Evolutionary conservation across 495 filamentous ascomycete genomes (phyloP).

Genomic region (Penicillium mononematosum): DNA sequence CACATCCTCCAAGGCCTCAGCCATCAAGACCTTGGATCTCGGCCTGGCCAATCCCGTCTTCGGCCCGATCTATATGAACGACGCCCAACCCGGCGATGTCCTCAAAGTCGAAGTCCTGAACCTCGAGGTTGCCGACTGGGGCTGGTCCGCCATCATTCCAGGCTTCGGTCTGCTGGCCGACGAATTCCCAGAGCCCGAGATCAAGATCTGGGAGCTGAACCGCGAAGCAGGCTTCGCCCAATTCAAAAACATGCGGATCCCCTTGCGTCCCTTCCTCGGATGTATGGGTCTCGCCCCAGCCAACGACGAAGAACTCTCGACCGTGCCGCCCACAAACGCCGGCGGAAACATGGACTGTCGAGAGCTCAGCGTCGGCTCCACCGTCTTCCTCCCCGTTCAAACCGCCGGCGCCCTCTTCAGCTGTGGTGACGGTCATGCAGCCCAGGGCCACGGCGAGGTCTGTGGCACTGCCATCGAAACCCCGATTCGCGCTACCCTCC

Average conservation of each 20-base stretch:
- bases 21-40: conserved; percentile 44
- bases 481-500: conserved; percentile 46
- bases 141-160: conserved; percentile 52
- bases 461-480: conserved; percentile 57
- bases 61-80: conserved; percentile 47
- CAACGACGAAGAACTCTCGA: conserved; percentile 41
- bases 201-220: conserved; percentile 51
- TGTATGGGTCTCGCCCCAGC: conserved; percentile 52
- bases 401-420: conserved; percentile 51
- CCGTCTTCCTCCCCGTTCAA: conserved; percentile 49
- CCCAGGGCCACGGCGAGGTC: conserved; percentile 54
- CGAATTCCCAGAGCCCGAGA: conserved; percentile 41
- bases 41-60: conserved; percentile 47
- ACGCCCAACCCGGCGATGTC: conserved; percentile 49
- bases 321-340: conserved; percentile 51
- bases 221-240: conserved; percentile 37
- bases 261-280: conserved; percentile 50
- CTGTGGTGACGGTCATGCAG: conserved; percentile 55
- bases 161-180: conserved; percentile 50
- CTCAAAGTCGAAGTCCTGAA: conserved; percentile 48
- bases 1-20: conserved; percentile 35
- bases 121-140: conserved; percentile 46
- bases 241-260: conserved; percentile 47
- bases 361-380: conserved; percentile 43
- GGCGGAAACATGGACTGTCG: conserved; percentile 54